Evolutionary conservation across 2,329 filamentous ascomycete genomes (phyloP), one percentile per base, ranked within the genome.

Genomic region (Fusarium burgessii): DNA sequence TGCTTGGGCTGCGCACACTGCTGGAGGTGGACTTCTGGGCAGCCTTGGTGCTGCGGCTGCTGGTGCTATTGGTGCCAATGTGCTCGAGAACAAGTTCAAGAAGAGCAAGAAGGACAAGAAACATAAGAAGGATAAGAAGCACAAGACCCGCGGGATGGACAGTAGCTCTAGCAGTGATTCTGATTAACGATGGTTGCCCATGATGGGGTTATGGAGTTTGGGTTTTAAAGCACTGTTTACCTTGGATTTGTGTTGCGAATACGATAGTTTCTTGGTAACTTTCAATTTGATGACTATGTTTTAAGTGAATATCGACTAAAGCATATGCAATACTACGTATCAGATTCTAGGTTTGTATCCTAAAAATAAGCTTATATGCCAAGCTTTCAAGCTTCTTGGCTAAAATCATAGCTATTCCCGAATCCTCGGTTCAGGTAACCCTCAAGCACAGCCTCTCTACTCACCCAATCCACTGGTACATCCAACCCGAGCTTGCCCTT

Each of bases 351-450:
- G 25, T 49, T 32, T 14, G 17, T 8, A 13, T 38, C 27, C 41
- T 23, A 41, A 58, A 61, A 68, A 57, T 46, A 68, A 68, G 58
- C 42, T 58, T 35, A 36, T 46, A n/a, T 38, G 64, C 62, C 66
- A 70, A 72, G 58, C 63, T 42, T 52, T 72, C 55, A 76, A 36
- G 45, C 70, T 43, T 76, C 76, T 77, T 90, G 88, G 59, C 85
- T 79, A 73, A 91, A 91, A 75, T 90, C 84, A 79, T 91, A 91
- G 23, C 84, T 86, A 74, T 91, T 91, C 0, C 88, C 89, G 74
- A 88, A 91, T 2, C 83, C 85, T 58, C 88, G 78, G 49, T 88
- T 82, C 68, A 91, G 69, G 75, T 91, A 91, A 1, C 79, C 78
- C 42, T 78, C 76, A 58, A 83, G 59, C 4, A 84, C 81, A 45